These are phyloP conservation scores for Nakaseomyces bracarensis DNA, from an alignment of 1,139 yeast species.

Conservation along the genomic window DNA sequence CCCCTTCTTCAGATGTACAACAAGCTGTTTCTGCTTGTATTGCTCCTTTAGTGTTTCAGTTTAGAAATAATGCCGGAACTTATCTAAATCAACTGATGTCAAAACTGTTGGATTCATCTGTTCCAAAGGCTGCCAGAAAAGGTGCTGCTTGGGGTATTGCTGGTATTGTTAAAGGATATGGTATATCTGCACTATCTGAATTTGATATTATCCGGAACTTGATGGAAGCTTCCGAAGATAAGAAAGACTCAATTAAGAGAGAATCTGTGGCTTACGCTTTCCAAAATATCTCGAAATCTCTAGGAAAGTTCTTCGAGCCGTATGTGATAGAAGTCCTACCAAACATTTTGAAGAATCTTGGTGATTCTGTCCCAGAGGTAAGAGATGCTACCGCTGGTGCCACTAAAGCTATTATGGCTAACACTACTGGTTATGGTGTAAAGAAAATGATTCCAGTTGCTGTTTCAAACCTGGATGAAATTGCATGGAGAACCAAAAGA, in stretches of 20 bases:
- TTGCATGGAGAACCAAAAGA: conserved; percentile 93
- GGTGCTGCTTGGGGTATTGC: conserved; percentile 97
- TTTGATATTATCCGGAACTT: conserved; percentile 69
- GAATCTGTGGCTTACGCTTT: conserved; percentile 86
- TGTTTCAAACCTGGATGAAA: conserved; percentile 73
- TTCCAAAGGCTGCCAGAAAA: conserved; percentile 52
- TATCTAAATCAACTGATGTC: conserved; percentile 54
- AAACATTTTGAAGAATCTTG: conserved; percentile 66
- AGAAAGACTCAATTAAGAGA: conserved; percentile 62
- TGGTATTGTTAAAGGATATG: conserved; percentile 85
- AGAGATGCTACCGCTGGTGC: conserved; percentile 85
- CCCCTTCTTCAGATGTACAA: conserved; percentile 86
- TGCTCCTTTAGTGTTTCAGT: conserved; percentile 66
- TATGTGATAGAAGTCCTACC: conserved; percentile 87
- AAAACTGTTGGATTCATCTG: conserved; percentile 45
- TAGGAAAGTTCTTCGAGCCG: conserved; percentile 82
- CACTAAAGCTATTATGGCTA: conserved; percentile 80
- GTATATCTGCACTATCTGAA: conserved; percentile 66
- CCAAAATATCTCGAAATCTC: conserved; percentile 69
- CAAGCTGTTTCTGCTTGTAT: conserved; percentile 78
- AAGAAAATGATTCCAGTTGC: conserved; percentile 88
- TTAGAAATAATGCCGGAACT: conserved; percentile 41
- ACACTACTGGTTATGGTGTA: conserved; percentile 88
- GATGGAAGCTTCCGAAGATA: conserved; percentile 84
- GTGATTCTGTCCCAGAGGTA: conserved; percentile 79